Conservation (phyloP, 2,329 filamentous ascomycete species). For the Rasamsonia emersonii region DNA sequence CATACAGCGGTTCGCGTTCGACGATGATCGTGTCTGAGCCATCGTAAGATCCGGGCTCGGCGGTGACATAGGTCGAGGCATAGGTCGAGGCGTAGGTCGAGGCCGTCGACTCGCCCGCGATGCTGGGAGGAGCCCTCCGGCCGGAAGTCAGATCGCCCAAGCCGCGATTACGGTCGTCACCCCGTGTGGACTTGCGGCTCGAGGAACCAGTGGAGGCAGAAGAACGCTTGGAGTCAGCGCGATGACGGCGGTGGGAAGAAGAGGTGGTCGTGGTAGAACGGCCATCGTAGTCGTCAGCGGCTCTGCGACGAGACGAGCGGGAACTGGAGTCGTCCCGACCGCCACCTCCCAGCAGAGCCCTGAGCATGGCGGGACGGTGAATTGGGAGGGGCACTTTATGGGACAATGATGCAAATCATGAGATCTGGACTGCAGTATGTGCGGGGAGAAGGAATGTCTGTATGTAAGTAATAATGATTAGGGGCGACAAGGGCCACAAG, state of each 20-base stretch:
- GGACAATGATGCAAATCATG: constrained; percentile 8
- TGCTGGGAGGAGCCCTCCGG: too few relatives aligned
- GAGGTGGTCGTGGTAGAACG: constrained; percentile 6
- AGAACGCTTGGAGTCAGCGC: constrained; percentile 19
- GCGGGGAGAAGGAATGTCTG: too few relatives aligned
- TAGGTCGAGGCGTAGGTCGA: constrained; percentile 20
- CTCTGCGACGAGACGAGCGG: constrained; percentile 24
- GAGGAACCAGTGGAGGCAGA: constrained; percentile 18
- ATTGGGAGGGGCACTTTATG: constrained; percentile 6
- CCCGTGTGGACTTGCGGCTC: constrained; percentile 34
- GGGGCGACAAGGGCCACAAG: too few relatives aligned
- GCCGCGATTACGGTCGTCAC: constrained; percentile 39
- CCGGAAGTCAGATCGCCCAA: constrained; percentile 26
- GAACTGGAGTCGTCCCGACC: constrained; percentile 25
- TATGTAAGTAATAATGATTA: too few relatives aligned
- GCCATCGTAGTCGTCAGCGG: constrained; percentile 9
- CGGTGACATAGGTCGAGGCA: constrained; percentile 32
- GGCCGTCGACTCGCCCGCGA: constrained; percentile 6
- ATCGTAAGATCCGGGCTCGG: constrained; percentile 22
- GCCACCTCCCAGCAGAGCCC: constrained; percentile 29
- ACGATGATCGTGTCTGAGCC: constrained; percentile 20
- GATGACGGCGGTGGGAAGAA: constrained; percentile 9
- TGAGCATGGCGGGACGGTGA: constrained; percentile 26
- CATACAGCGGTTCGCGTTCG: constrained; percentile 20
- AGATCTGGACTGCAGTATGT: too few relatives aligned